Evolutionary conservation across 2,329 filamentous ascomycete species (phyloP).

Genomic region (Aspergillus spinulosporus): DNA sequence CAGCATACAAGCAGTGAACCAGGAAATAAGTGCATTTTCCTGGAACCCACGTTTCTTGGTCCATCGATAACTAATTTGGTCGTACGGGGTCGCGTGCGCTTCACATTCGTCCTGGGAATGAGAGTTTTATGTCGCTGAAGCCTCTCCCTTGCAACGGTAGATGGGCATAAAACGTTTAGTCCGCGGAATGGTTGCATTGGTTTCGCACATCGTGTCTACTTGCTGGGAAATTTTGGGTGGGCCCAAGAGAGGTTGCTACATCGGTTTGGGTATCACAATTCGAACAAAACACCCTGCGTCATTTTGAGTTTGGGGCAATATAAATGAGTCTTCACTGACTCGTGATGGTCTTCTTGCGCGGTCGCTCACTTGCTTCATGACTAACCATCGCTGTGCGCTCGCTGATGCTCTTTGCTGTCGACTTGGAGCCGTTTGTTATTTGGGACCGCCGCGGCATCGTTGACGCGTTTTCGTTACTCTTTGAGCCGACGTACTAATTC

Average conservation of each 20-base stretch:
- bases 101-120: background rate
- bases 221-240: background rate
- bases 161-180: background rate
- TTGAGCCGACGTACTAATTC: conserved; percentile 47
- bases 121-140: conserved; percentile 2
- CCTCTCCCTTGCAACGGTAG: background rate
- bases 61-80: background rate
- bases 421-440: conserved; percentile 25
- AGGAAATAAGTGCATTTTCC: conserved; percentile 8
- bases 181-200: background rate
- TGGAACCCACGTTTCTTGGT: background rate
- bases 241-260: background rate
- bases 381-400: conserved; percentile 59
- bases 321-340: background rate
- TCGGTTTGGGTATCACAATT: background rate
- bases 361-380: conserved; percentile 25
- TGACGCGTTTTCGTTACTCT: conserved; percentile 22
- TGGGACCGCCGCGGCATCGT: conserved; percentile 29
- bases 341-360: background rate
- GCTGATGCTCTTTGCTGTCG: conserved; percentile 52
- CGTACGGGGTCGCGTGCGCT: background rate
- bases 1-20: conserved; percentile 48
- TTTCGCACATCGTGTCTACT: background rate
- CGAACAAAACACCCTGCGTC: background rate
- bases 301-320: background rate